These are phyloP conservation scores for Hypoxylon sp. DNA, from an alignment of 2,329 filamentous ascomycete species.

Conservation along the genomic window DNA sequence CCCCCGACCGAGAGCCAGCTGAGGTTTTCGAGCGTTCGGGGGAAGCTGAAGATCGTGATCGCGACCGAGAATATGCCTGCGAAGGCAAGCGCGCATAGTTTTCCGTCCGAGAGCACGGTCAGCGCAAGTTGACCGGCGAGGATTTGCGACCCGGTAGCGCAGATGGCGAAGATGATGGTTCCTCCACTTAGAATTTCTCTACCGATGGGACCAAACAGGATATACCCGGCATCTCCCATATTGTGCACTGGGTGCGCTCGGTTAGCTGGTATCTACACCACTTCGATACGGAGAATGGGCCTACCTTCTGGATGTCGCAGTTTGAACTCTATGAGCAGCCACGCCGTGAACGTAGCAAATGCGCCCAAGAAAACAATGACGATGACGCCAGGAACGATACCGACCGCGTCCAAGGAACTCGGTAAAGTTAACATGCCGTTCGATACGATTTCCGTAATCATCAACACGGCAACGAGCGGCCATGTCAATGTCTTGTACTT, in stretches of 20 bases:
- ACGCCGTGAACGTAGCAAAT: constrained; percentile 64
- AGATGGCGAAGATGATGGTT: constrained; percentile 64
- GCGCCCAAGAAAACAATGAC: constrained; percentile 63
- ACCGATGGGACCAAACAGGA: constrained; percentile 65
- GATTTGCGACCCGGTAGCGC: constrained; percentile 62
- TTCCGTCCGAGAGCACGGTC: constrained; percentile 57
- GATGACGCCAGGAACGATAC: constrained; percentile 64
- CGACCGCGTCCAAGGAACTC: constrained; percentile 62
- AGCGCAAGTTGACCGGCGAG: constrained; percentile 64
- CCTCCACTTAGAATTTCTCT: constrained; percentile 62
- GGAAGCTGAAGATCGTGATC: constrained; percentile 59
- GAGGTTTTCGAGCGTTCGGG: constrained; percentile 62
- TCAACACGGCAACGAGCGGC: constrained; percentile 63
- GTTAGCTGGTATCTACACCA: constrained; percentile 30
- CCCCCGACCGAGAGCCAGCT: constrained; percentile 60
- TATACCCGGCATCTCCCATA: constrained; percentile 66
- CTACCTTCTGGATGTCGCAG: constrained; percentile 62
- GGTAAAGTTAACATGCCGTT: constrained; percentile 67
- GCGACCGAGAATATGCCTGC: constrained; percentile 63
- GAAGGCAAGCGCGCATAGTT: constrained; percentile 62
- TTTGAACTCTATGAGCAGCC: constrained; percentile 64
- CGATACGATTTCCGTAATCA: constrained; percentile 67
- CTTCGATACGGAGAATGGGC: constrained; percentile 42
- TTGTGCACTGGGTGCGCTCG: constrained; percentile 59
- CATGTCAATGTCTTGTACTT: constrained; percentile 66